Base-by-base conservation (phyloP, 306 rosid genomes). In the Boehmeria nivea region DNA sequence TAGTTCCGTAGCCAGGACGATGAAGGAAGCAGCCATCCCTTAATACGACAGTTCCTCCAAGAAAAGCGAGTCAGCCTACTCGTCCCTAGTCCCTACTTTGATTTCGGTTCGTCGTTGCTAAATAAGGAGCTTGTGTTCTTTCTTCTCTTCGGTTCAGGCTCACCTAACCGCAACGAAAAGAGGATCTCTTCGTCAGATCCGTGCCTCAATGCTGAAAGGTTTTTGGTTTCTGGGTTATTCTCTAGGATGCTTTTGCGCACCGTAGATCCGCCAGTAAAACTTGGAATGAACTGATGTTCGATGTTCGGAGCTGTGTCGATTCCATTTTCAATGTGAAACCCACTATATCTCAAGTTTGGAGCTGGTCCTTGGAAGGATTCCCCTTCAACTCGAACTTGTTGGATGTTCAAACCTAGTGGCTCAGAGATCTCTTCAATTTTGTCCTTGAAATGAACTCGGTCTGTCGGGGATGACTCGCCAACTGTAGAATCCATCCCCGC, bases 81-180 rank as follows among this genome's bases (percentile, higher is more conserved):
- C n/a, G n/a, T n/a, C n/a, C 78, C 59, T 47, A 12, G 66, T 64
- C 61, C 49, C 58, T 70, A 57, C 73, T 83, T 66, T 51, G 52
- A 2, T 48, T 65, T 44, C 51, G 67, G 61, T 61, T 81, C 76
- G 58, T 83, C 53, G 31, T 33, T 54, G 61, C 76, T 45, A 24
- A 72, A 64, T 33, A 79, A 67, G 59, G 77, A 64, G 64, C 50
- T 66, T 21, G 65, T 74, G 59, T 68, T 77, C 66, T 79, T 91
- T 69, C 87, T 73, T 71, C 91, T 82, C 76, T 91, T 91, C 13
- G 73, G 49, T 64, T 76, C 86, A 8, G 89, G 84, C 71, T 83
- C 95, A 24, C 99, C 99, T 69, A 91, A 72, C 69, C 77, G 84
- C 75, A 91, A 76, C 6, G 85, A 76, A 66, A 84, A 88, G 40